Evolutionary conservation across 2,329 filamentous ascomycete genomes (phyloP), one percentile per base, ranked within the genome.

Genomic region (Paraconiothyrium sp.): DNA sequence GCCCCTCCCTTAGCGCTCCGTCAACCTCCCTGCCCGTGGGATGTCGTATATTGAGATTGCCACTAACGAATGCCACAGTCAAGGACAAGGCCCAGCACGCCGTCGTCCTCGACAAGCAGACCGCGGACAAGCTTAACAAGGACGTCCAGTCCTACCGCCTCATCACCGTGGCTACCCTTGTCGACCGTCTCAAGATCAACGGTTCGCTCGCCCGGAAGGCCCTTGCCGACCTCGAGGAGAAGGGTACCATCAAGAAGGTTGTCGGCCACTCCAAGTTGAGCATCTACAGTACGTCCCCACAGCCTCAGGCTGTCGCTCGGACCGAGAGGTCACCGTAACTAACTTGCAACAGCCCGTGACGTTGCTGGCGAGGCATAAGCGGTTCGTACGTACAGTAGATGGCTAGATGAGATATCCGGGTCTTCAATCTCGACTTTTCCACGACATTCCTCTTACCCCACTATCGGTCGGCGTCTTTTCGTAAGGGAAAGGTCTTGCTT

Each of bases 31-130:
- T 58, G 44, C 64, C 54, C 51, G 50, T 37, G 54, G 34, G 61
- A 52, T 52, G 22, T 59, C 58, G 65, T 20, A 48, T 55, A 46
- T 35, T 54, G 39, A 32, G 69, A 63, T 52, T 62, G 62, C 62
- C 62, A 73, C 71, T 76, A 57, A 77, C 70, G 69, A 34, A 48
- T 41, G 63, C 59, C 70, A 87, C 83, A 93, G 95, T 99, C 88
- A 99, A 99, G 95, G 95, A 99, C 90, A 99, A 99, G 94, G 94
- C 95, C 85, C 92, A 98, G 84, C 95, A 99, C 90, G 92, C 92
- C 84, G 95, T 99, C 85, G 88, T 98, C 81, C 93, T 99, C 86
- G 95, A 99, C 89, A 99, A 99, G 90, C 82, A 87, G 85, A 97
- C 91, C 81, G 92, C 91, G 75, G 95, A 99, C 86, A 97, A 96